These are phyloP conservation scores for Neurospora discreta DNA, from an alignment of 495 filamentous ascomycete species.

Conservation along the genomic window DNA sequence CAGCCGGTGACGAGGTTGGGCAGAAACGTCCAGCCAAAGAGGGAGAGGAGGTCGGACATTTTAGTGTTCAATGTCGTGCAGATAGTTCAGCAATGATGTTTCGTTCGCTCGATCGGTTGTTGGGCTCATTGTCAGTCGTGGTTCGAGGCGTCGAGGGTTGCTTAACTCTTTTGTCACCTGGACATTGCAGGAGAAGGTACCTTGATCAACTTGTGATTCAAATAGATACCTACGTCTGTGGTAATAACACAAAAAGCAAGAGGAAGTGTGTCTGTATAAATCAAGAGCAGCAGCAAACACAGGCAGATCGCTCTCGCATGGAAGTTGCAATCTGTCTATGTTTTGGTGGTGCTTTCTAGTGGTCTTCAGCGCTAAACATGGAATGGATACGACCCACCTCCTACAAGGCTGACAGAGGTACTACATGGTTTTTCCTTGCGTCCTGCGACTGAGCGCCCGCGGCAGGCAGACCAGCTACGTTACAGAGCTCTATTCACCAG, in stretches of 20 bases:
- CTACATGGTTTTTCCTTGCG: neutral
- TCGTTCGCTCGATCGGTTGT: neutral
- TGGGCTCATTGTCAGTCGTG: neutral
- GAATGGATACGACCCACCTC: neutral
- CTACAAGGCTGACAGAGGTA: neutral
- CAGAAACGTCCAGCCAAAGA: conserved; percentile 70
- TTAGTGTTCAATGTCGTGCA: neutral
- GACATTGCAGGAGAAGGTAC: neutral
- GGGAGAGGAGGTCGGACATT: conserved; percentile 49
- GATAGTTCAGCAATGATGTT: neutral
- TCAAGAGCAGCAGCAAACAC: neutral
- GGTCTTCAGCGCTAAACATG: neutral
- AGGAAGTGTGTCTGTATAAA: neutral
- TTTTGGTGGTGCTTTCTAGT: neutral
- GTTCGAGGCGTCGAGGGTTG: neutral
- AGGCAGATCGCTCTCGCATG: neutral
- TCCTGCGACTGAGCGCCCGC: neutral
- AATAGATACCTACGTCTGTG: neutral
- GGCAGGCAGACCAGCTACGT: neutral
- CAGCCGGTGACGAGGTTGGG: conserved; percentile 70
- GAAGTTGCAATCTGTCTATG: neutral
- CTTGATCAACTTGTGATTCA: neutral
- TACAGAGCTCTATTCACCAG: too few relatives aligned
- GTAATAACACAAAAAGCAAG: neutral
- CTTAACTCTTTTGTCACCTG: neutral